These are phyloP conservation scores for Cutaneotrichosporon cyanovorans DNA, from an alignment of 1,284 basidiomycete species.

Conservation along the genomic window DNA sequence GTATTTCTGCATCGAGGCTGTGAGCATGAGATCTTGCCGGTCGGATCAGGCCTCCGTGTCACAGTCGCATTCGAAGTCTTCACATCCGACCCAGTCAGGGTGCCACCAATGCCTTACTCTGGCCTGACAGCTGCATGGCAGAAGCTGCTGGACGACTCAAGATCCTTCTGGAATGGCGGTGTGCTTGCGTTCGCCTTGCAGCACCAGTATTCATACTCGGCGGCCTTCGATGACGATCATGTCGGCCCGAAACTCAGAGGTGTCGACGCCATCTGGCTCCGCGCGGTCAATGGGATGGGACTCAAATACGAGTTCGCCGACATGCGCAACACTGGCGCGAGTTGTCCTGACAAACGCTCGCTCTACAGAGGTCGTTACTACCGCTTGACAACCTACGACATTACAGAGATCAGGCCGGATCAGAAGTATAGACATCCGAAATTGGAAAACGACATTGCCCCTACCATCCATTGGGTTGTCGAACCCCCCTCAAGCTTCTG, in stretches of 20 bases:
- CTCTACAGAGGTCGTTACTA: too few relatives aligned
- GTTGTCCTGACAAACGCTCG: too few relatives aligned
- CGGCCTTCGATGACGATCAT: too few relatives aligned
- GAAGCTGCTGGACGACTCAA: neutral
- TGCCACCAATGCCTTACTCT: too few relatives aligned
- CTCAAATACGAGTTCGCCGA: too few relatives aligned
- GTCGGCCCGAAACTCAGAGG: conserved; percentile 1
- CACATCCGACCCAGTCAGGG: too few relatives aligned
- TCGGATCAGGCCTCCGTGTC: conserved; percentile 47
- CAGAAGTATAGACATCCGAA: too few relatives aligned
- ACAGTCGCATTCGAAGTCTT: conserved; percentile 47
- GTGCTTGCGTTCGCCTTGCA: conserved; percentile 44
- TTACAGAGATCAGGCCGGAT: too few relatives aligned
- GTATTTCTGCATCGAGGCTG: conserved; percentile 47
- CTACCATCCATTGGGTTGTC: neutral
- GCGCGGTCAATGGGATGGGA: neutral
- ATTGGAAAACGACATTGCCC: neutral
- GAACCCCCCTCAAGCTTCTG: neutral
- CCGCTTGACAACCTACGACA: too few relatives aligned
- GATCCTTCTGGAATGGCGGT: conserved; percentile 29
- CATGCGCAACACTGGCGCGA: too few relatives aligned
- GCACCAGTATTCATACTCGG: conserved; percentile 43
- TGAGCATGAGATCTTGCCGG: conserved; percentile 49
- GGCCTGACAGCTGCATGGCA: neutral
- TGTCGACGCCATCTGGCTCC: neutral